These are phyloP conservation scores for Skeletonema costatum DNA, from an alignment of 108 stramenopile species.

Conservation along the genomic window DNA sequence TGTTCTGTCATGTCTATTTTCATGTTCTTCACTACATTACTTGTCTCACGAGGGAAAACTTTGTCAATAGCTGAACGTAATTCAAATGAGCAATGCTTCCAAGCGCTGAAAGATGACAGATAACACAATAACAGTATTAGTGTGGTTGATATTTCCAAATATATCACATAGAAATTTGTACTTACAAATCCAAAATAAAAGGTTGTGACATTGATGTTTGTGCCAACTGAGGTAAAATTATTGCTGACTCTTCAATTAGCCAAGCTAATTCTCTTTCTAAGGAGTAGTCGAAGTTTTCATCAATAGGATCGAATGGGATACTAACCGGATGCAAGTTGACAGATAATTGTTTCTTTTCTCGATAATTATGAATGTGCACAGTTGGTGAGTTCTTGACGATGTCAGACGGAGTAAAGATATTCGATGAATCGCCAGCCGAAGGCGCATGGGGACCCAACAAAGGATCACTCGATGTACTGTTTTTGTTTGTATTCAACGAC, in stretches of 20 bases:
- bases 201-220: slow-evolving; percentile 4
- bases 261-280: slow-evolving; percentile 38
- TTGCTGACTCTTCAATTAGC: slow-evolving; percentile 35
- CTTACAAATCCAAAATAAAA: background rate
- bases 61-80: slow-evolving; percentile 1
- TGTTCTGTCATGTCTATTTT: background rate
- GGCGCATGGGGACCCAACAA: background rate
- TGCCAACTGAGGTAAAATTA: slow-evolving; percentile 9
- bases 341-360: background rate
- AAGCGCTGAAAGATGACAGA: slow-evolving; percentile 5
- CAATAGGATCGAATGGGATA: slow-evolving; percentile 32
- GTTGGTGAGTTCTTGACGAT: background rate
- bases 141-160: background rate
- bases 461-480: background rate
- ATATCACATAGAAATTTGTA: background rate
- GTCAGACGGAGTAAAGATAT: background rate
- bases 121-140: background rate
- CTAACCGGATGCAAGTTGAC: slow-evolving; percentile 21
- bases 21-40: background rate
- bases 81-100: slow-evolving; percentile 25
- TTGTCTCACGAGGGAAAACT: background rate
- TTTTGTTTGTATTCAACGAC: background rate
- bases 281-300: slow-evolving; percentile 10
- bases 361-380: background rate
- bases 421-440: background rate